Conservation (phyloP, 2,329 filamentous ascomycete genomes). For the Verticillium nonalfalfae region DNA sequence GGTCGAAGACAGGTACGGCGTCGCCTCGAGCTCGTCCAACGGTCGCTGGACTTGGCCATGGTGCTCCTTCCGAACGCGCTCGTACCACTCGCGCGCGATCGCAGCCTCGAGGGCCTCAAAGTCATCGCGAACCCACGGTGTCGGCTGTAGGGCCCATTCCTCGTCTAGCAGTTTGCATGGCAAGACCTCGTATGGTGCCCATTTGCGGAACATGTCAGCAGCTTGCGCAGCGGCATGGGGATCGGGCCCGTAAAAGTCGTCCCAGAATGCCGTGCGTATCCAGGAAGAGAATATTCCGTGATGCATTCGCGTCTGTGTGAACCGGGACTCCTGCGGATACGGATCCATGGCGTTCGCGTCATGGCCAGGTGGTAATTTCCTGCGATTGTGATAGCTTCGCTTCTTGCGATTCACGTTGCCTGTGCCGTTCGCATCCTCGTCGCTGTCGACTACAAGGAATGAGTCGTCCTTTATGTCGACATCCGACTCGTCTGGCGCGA, state of each 20-base stretch:
- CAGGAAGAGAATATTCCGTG: conserved; percentile 24
- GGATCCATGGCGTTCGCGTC: conserved; percentile 6
- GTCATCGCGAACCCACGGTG: conserved; percentile 12
- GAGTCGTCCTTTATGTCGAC: background rate
- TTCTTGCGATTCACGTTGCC: conserved; percentile 16
- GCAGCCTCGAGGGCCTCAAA: conserved; percentile 7
- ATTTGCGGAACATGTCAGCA: conserved; percentile 17
- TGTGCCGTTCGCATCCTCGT: background rate
- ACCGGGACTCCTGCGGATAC: conserved; percentile 7
- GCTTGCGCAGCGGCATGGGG: conserved; percentile 13
- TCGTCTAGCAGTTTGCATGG: conserved; percentile 7
- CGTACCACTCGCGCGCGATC: conserved; percentile 6
- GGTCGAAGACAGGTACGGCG: conserved; percentile 18
- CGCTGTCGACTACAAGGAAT: background rate
- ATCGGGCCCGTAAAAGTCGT: conserved; percentile 16
- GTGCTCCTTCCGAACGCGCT: background rate
- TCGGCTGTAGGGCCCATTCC: conserved; percentile 4
- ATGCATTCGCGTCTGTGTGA: conserved; percentile 24
- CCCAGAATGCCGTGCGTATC: conserved; percentile 14
- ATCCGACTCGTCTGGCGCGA: conserved; percentile 11
- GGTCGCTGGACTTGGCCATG: background rate
- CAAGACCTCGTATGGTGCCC: conserved; percentile 24
- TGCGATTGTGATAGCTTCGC: background rate
- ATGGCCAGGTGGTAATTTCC: background rate
- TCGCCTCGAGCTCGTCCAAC: conserved; percentile 17